Conservation (phyloP, 2,329 filamentous ascomycete species). For the Alternaria solani region DNA sequence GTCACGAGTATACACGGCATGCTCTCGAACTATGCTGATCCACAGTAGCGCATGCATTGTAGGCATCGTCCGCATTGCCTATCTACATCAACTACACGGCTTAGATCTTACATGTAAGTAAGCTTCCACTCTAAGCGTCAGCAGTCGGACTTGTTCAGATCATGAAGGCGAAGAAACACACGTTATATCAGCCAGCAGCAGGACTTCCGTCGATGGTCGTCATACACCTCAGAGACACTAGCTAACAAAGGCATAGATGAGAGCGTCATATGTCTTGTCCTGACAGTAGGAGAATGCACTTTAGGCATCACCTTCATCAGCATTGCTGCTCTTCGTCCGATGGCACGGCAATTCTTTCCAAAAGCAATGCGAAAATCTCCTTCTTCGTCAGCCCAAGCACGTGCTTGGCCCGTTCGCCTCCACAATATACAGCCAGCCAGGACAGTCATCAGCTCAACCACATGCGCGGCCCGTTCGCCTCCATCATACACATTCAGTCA, state of each 20-base stretch:
- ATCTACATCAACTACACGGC: constrained; percentile 26
- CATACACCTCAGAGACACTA: neutral
- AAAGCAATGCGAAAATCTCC: constrained; percentile 4
- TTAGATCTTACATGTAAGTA: constrained; percentile 38
- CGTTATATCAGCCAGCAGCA: neutral
- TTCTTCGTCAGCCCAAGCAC: constrained; percentile 3
- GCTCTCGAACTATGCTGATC: neutral
- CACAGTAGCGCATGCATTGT: constrained; percentile 33
- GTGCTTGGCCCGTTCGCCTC: constrained; percentile 6
- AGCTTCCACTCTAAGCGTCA: neutral
- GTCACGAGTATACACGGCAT: neutral
- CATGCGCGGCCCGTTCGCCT: constrained; percentile 7
- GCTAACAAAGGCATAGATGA: constrained; percentile 20
- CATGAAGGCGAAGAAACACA: neutral
- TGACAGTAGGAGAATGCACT: constrained; percentile 41
- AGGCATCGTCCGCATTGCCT: constrained; percentile 32
- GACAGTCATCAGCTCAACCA: constrained; percentile 3
- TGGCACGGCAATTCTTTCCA: constrained; percentile 32
- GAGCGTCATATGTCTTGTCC: constrained; percentile 30
- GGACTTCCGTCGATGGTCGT: neutral
- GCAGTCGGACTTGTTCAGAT: neutral
- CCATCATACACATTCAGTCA: neutral
- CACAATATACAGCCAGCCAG: neutral
- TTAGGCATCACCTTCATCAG: constrained; percentile 41
- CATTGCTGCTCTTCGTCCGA: constrained; percentile 38